phyloP scores from a whole-genome alignment of 164 flowering plant genomes.

The Cinnamomum chago region DNA sequence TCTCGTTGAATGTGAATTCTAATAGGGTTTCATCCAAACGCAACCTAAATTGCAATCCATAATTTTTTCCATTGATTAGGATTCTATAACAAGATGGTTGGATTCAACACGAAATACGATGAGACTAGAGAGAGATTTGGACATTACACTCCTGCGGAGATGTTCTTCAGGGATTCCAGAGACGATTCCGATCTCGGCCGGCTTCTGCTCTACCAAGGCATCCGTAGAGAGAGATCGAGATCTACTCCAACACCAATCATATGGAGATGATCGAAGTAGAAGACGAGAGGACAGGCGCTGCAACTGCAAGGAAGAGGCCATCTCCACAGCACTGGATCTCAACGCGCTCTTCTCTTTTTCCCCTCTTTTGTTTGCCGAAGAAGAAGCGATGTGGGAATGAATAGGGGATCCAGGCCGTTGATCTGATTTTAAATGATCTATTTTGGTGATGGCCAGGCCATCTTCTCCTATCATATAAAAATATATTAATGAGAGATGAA shows the following conservation, averaged over 20 bases:
- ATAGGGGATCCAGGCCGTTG: no score
- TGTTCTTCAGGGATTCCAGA: slow-evolving; percentile 72
- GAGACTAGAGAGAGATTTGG: neutral
- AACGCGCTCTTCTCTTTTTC: neutral
- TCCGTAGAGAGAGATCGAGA: slow-evolving; percentile 37
- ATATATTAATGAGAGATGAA: no score
- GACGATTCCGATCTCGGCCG: slow-evolving; percentile 66
- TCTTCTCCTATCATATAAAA: no score
- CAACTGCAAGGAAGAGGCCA: slow-evolving; percentile 19
- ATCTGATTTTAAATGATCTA: no score
- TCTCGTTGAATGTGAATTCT: no score
- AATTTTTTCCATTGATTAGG: no score
- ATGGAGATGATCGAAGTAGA: slow-evolving; percentile 22
- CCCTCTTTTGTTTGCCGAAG: no score
- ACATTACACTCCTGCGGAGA: slow-evolving; percentile 45
- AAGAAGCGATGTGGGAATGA: no score
- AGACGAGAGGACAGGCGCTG: slow-evolving; percentile 8
- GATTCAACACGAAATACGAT: neutral
- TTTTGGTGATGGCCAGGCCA: no score
- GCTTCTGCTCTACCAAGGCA: slow-evolving; percentile 43
- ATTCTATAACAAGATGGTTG: no score
- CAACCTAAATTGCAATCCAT: neutral
- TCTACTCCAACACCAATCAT: slow-evolving; percentile 12
- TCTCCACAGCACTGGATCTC: slow-evolving; percentile 1
- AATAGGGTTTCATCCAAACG: neutral